Conservation (phyloP, 108 stramenopile genomes). For the Fragilariopsis cylindrus region DNA sequence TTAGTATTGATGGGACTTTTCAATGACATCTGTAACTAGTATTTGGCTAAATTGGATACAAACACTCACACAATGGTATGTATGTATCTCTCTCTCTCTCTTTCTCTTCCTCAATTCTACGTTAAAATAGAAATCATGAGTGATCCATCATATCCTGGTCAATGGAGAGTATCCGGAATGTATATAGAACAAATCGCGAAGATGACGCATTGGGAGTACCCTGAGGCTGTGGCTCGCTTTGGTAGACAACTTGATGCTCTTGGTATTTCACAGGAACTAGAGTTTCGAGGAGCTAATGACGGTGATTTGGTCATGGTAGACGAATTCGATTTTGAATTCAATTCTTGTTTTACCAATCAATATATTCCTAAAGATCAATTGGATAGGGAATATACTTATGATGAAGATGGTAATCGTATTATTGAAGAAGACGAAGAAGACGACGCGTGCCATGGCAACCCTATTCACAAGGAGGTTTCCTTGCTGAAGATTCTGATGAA, state of each 20-base stretch:
- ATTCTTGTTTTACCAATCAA: constrained; percentile 74
- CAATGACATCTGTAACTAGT: neutral
- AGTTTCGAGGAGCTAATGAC: constrained; percentile 72
- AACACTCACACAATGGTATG: neutral
- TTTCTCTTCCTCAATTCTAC: neutral
- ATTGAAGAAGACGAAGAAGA: constrained; percentile 42
- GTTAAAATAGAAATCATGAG: constrained; percentile 64
- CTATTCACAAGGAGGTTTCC: constrained; percentile 75
- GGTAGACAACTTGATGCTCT: constrained; percentile 85
- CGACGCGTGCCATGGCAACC: constrained; percentile 65
- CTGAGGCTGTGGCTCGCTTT: constrained; percentile 90
- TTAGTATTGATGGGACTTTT: neutral
- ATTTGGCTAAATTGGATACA: neutral
- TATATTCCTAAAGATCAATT: constrained; percentile 87
- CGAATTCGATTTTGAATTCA: constrained; percentile 87
- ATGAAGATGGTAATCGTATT: constrained; percentile 41
- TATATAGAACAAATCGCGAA: constrained; percentile 89
- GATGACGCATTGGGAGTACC: constrained; percentile 96
- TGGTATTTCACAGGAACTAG: constrained; percentile 76
- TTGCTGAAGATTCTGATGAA: constrained; percentile 82
- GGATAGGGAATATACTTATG: constrained; percentile 62
- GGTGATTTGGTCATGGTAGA: constrained; percentile 93
- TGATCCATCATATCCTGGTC: constrained; percentile 88
- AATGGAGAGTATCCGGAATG: constrained; percentile 81
- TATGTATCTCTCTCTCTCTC: neutral